These are phyloP conservation scores for Endocladia muricata DNA, from an alignment of 31 red algal genomes.

Conservation along the genomic window DNA sequence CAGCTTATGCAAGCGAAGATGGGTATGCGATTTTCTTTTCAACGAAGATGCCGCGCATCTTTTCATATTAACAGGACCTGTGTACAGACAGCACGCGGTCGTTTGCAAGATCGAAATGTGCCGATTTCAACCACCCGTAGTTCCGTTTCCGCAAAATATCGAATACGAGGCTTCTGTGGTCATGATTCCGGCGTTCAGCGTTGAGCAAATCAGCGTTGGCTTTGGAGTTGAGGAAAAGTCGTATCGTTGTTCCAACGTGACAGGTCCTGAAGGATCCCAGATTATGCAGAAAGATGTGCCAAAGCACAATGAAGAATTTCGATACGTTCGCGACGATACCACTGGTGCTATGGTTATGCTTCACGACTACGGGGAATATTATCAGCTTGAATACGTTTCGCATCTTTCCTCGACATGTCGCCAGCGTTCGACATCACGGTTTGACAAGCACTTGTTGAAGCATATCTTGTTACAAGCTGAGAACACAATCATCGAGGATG, in stretches of 20 bases:
- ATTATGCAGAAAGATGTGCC: background rate
- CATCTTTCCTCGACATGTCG: background rate
- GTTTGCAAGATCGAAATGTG: background rate
- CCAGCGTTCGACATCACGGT: background rate
- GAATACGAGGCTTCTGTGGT: background rate
- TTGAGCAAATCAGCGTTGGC: background rate
- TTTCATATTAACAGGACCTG: background rate
- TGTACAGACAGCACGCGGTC: background rate
- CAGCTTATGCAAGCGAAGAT: background rate
- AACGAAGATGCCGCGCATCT: background rate
- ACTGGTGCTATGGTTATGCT: background rate
- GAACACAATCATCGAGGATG: background rate
- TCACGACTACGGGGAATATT: background rate
- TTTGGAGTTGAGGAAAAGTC: background rate
- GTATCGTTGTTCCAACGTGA: background rate
- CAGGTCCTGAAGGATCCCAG: background rate
- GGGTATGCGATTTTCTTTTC: conserved; percentile 1
- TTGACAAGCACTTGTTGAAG: background rate
- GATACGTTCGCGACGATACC: background rate
- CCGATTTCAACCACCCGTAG: background rate
- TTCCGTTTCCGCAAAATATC: background rate
- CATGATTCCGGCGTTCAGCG: background rate
- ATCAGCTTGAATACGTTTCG: background rate
- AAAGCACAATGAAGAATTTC: background rate
- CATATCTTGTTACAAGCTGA: background rate